Evolutionary conservation across 345 rosid genomes (phyloP).

Genomic region (Ceriops zippeliana): DNA sequence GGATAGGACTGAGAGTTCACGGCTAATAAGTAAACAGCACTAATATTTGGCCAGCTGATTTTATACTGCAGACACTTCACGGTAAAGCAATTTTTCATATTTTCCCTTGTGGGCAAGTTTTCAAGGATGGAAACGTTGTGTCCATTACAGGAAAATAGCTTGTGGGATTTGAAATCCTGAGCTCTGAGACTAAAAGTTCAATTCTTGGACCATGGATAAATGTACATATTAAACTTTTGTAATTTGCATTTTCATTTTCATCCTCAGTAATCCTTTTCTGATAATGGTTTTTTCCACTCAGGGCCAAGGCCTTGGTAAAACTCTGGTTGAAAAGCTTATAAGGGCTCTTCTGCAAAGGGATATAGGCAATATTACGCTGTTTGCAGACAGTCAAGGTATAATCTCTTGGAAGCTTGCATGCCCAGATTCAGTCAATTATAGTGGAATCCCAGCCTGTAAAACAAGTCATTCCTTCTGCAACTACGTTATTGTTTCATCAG

Average conservation of each 20-base stretch:
- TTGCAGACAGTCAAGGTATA: slow-evolving; percentile 94
- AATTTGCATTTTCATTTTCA: background rate
- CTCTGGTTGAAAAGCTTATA: slow-evolving; percentile 79
- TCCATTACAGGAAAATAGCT: background rate
- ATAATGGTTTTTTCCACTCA: slow-evolving; percentile 26
- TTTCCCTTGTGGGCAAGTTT: slow-evolving; percentile 1
- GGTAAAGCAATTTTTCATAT: background rate
- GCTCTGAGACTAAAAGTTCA: background rate
- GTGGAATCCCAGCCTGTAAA: background rate
- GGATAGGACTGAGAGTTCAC: background rate
- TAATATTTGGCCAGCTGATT: slow-evolving; percentile 2
- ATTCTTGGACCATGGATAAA: background rate
- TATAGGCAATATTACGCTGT: slow-evolving; percentile 93
- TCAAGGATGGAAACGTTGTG: background rate
- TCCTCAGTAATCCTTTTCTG: slow-evolving; percentile 10
- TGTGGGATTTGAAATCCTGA: background rate
- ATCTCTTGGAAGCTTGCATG: background rate
- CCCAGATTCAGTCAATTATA: background rate
- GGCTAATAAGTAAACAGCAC: background rate
- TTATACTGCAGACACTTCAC: background rate
- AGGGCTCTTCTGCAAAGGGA: slow-evolving; percentile 86
- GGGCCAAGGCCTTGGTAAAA: slow-evolving; percentile 98
- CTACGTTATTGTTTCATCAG: background rate
- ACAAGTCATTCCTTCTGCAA: background rate
- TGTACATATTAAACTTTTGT: background rate